phyloP scores from a whole-genome alignment of 306 rosid genomes.

The Trifolium pratense region DNA sequence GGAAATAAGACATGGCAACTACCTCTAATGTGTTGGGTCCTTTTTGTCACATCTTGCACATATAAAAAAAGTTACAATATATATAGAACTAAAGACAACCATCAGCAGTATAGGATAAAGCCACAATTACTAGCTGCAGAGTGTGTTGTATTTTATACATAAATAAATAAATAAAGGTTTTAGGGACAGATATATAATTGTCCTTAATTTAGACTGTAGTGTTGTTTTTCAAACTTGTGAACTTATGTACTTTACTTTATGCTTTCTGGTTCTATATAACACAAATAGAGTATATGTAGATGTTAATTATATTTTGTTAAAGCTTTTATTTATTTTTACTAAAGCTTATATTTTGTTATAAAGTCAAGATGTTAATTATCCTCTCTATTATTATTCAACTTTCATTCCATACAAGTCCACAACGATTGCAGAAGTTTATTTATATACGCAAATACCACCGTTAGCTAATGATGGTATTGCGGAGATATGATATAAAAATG shows the following conservation, averaged over 20 bases:
- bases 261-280: slow-evolving; percentile 15
- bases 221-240: slow-evolving; percentile 12
- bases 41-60: slow-evolving; percentile 45
- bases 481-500: too few relatives aligned
- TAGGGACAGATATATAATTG: slow-evolving; percentile 1
- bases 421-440: too few relatives aligned
- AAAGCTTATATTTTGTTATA: too few relatives aligned
- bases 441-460: too few relatives aligned
- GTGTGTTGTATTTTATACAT: slow-evolving; percentile 18
- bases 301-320: too few relatives aligned
- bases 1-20: slow-evolving; percentile 40
- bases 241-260: slow-evolving; percentile 4
- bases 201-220: slow-evolving; percentile 23
- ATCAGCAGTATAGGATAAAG: neutral
- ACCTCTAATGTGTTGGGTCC: slow-evolving; percentile 42
- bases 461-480: too few relatives aligned
- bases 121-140: slow-evolving; percentile 15
- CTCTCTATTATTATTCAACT: too few relatives aligned
- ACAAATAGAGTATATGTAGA: neutral
- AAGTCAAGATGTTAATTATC: too few relatives aligned
- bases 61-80: slow-evolving; percentile 5
- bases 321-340: too few relatives aligned
- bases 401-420: too few relatives aligned
- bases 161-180: slow-evolving; percentile 6
- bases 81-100: slow-evolving; percentile 28